Evolutionary conservation across 495 filamentous ascomycete species (phyloP).

Genomic region (Xylaria acuta): DNA sequence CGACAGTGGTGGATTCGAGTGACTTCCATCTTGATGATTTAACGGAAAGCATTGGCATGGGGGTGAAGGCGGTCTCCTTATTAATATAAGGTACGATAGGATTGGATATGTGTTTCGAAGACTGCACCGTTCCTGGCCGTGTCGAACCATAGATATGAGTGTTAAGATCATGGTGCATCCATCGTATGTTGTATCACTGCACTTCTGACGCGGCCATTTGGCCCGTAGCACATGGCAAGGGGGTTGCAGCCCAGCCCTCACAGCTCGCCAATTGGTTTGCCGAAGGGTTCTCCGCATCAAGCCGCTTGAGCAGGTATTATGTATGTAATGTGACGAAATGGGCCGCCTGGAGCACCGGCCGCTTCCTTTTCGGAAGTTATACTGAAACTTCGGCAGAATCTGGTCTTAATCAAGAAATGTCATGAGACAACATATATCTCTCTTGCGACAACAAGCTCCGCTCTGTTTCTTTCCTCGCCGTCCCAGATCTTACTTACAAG

Average conservation of each 20-base stretch:
- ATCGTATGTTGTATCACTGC: slow-evolving; percentile 21
- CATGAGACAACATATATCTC: neutral
- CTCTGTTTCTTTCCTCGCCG: neutral
- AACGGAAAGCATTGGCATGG: neutral
- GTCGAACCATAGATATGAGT: neutral
- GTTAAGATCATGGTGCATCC: slow-evolving; percentile 8
- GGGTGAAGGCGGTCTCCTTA: neutral
- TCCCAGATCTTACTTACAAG: neutral
- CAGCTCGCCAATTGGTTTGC: slow-evolving; percentile 8
- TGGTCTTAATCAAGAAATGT: neutral
- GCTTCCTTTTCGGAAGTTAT: slow-evolving; percentile 7
- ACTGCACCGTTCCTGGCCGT: slow-evolving; percentile 12
- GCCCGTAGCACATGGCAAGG: slow-evolving; percentile 18
- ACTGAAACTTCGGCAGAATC: slow-evolving; percentile 8
- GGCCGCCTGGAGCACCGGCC: slow-evolving; percentile 8
- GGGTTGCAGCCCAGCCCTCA: neutral
- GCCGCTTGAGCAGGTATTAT: neutral
- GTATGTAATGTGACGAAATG: slow-evolving; percentile 4
- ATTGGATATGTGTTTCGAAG: slow-evolving; percentile 24
- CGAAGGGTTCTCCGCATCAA: slow-evolving; percentile 4
- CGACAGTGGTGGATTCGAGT: slow-evolving; percentile 5
- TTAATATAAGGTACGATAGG: slow-evolving; percentile 6
- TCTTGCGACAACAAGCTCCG: neutral
- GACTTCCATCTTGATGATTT: neutral
- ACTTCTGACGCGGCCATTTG: slow-evolving; percentile 20